These are phyloP conservation scores for Neoboletus brunneissimus DNA, from an alignment of 768 basidiomycete genomes.

Conservation along the genomic window DNA sequence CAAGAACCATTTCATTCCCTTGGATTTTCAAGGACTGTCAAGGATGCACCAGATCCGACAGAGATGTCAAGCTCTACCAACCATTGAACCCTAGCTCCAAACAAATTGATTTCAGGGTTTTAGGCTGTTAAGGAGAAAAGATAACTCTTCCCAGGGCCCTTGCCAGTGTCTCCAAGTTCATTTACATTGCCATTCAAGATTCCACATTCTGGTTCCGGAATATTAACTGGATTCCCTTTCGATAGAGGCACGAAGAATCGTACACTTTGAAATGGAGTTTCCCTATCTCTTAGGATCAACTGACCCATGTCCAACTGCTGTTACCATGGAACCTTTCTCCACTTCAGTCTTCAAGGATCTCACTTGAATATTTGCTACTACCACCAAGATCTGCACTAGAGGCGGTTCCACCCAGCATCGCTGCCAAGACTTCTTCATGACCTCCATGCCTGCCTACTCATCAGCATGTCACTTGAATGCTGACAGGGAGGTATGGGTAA, in stretches of 20 bases:
- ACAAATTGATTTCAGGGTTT: conserved; percentile 68
- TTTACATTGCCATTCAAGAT: too few relatives aligned
- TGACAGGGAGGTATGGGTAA: conserved; percentile 82
- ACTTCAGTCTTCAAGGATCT: conserved; percentile 86
- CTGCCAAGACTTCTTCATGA: conserved; percentile 78
- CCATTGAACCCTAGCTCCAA: conserved; percentile 71
- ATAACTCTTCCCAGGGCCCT: conserved; percentile 39
- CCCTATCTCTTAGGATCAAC: conserved; percentile 80
- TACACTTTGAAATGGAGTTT: conserved; percentile 68
- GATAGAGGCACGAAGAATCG: conserved; percentile 50
- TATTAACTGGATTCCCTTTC: conserved; percentile 65
- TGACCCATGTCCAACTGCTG: conserved; percentile 85
- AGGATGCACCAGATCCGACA: conserved; percentile 65
- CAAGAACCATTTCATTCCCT: conserved; percentile 67
- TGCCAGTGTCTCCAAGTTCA: too few relatives aligned
- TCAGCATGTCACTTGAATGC: conserved; percentile 67
- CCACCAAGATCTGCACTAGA: conserved; percentile 86
- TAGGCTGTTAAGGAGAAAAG: background rate
- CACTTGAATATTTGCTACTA: conserved; percentile 88
- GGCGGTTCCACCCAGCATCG: conserved; percentile 71
- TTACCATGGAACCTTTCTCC: conserved; percentile 87
- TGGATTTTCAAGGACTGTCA: conserved; percentile 29
- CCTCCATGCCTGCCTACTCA: conserved; percentile 61
- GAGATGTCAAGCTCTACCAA: conserved; percentile 69
- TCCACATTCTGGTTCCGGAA: too few relatives aligned